Evolutionary conservation across 768 basidiomycete genomes (phyloP).

Genomic region (Pluteus cervinus): DNA sequence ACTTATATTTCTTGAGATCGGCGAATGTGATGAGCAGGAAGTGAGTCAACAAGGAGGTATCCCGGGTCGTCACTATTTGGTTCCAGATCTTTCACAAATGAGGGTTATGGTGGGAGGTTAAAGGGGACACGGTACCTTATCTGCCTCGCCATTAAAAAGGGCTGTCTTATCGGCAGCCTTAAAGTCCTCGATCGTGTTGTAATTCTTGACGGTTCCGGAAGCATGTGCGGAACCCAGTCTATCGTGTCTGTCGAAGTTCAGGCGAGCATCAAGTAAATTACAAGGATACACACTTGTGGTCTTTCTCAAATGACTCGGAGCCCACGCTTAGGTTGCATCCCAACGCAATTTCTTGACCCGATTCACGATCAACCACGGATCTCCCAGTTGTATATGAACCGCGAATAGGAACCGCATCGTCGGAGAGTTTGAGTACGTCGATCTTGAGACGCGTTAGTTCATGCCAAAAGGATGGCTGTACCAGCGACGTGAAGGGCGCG

Average conservation of each 20-base stretch:
- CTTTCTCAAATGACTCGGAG: conserved; percentile 54
- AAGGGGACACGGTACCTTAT: conserved; percentile 42
- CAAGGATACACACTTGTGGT: conserved; percentile 30
- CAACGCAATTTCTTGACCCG: conserved; percentile 66
- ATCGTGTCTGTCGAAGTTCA: conserved; percentile 47
- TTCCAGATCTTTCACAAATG: conserved; percentile 57
- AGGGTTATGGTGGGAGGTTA: neutral
- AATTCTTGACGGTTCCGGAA: conserved; percentile 80
- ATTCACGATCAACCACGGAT: conserved; percentile 69
- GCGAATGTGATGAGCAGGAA: conserved; percentile 93
- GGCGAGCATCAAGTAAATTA: neutral
- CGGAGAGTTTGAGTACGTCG: conserved; percentile 80
- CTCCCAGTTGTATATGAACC: conserved; percentile 71
- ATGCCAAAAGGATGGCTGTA: conserved; percentile 93
- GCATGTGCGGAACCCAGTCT: too few species aligned
- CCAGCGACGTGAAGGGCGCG: conserved; percentile 77
- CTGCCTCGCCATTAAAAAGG: conserved; percentile 70
- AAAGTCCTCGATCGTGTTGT: conserved; percentile 96
- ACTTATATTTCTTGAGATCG: conserved; percentile 97
- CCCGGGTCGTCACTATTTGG: conserved; percentile 43
- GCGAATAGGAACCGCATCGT: conserved; percentile 55
- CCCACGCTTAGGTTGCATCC: conserved; percentile 62
- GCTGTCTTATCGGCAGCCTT: conserved; percentile 82
- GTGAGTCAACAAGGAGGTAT: conserved; percentile 53
- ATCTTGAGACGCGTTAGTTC: conserved; percentile 85